Percentiles rank a stretch among this genome's conserved stretches.
Conservation (phyloP, 1,284 basidiomycete genomes). For the Ceratobasidium sp. region DNA sequence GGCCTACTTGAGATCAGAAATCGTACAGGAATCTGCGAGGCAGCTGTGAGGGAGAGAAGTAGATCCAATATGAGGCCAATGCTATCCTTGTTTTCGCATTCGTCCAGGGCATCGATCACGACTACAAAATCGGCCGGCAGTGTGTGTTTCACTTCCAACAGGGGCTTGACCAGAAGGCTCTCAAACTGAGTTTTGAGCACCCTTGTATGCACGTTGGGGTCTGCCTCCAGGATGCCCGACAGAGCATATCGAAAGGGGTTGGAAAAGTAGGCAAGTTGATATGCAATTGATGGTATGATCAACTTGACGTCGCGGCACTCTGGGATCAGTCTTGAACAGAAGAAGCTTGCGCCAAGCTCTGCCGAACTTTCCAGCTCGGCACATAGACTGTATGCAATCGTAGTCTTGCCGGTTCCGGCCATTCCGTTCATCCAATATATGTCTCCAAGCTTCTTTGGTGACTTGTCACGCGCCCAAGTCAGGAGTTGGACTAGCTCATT, state of each 20-base stretch:
- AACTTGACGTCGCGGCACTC: no score
- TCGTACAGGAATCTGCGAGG: not conserved
- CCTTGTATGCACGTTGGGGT: no score
- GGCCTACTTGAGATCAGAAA: conserved; percentile 1
- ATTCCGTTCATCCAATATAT: no score
- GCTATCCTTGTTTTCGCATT: not conserved
- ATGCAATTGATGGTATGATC: conserved; percentile 1
- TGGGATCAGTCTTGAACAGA: no score
- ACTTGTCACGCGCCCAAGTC: not conserved
- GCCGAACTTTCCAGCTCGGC: no score
- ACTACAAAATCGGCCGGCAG: not conserved
- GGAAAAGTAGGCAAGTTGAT: not conserved
- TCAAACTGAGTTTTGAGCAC: not conserved
- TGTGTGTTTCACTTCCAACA: not conserved
- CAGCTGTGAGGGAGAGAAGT: no score
- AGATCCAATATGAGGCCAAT: not conserved
- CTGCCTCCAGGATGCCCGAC: not conserved
- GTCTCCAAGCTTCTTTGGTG: not conserved
- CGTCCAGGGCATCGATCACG: conserved; percentile 8
- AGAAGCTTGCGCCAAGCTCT: no score
- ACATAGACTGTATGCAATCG: no score
- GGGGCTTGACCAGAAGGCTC: not conserved
- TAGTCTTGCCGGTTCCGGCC: no score
- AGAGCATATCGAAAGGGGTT: not conserved
- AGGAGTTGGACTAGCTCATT: not conserved